Evolutionary conservation across 2,329 filamentous ascomycete genomes (phyloP).

Genomic region (Phaeosphaeriaceae sp.): DNA sequence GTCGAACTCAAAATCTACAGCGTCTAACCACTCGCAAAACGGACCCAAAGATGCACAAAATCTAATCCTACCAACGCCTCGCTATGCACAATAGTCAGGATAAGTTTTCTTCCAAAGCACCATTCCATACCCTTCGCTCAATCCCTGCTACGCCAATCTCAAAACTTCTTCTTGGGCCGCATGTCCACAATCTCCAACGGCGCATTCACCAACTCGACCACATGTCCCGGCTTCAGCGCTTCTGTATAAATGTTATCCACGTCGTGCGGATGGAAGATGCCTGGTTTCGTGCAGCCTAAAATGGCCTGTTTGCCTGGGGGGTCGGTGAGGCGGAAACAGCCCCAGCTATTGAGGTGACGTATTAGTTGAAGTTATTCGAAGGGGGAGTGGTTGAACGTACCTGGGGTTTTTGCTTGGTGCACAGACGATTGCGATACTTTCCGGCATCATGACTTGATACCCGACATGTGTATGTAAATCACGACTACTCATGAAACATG

Average conservation of each 20-base stretch:
- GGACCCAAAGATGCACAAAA: background rate
- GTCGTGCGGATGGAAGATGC: conserved; percentile 81
- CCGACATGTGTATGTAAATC: conserved; percentile 93
- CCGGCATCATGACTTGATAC: conserved; percentile 95
- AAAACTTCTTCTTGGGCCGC: conserved; percentile 37
- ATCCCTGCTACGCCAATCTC: background rate
- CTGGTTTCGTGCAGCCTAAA: conserved; percentile 75
- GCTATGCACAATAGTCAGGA: conserved; percentile 12
- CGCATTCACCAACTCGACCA: conserved; percentile 62
- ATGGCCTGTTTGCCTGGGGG: conserved; percentile 90
- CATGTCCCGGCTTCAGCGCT: conserved; percentile 65
- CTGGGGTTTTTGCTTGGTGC: conserved; percentile 79
- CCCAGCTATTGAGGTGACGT: too few relatives aligned
- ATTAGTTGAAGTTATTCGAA: too few relatives aligned
- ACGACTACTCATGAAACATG: conserved; percentile 95
- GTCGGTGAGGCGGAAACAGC: conserved; percentile 91
- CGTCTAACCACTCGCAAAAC: background rate
- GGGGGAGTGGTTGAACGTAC: conserved; percentile 58
- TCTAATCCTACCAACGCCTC: conserved; percentile 11
- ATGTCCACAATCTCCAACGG: conserved; percentile 72
- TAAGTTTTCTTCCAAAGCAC: too few relatives aligned
- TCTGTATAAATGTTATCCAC: conserved; percentile 78
- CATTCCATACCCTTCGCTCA: too few relatives aligned
- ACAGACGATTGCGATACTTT: conserved; percentile 96
- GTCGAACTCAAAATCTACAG: background rate